Evolutionary conservation across 495 filamentous ascomycete species (phyloP).

Genomic region (Hyaloscypha finlandica): DNA sequence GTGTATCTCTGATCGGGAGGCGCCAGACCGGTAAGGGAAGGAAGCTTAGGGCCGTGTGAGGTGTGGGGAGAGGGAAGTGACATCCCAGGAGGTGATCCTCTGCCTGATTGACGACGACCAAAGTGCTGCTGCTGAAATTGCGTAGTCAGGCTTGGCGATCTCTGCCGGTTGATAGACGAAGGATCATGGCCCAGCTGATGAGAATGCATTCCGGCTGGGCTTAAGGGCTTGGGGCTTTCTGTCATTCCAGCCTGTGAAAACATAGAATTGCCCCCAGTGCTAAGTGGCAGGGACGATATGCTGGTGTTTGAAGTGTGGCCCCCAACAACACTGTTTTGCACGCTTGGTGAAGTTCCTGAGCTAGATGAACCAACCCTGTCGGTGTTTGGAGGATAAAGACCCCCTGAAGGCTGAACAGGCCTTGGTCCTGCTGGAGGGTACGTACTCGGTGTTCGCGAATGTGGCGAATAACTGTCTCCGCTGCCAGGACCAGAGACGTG

Average conservation of each 20-base stretch:
- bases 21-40: slow-evolving; percentile 44
- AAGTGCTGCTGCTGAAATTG: slow-evolving; percentile 70
- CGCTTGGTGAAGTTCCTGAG: slow-evolving; percentile 51
- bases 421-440: slow-evolving; percentile 70
- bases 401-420: slow-evolving; percentile 47
- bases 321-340: slow-evolving; percentile 40
- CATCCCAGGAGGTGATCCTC: slow-evolving; percentile 41
- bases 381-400: slow-evolving; percentile 63
- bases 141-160: slow-evolving; percentile 70
- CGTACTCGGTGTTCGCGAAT: slow-evolving; percentile 66
- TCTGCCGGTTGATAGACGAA: slow-evolving; percentile 53
- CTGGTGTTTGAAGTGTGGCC: slow-evolving; percentile 50
- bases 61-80: slow-evolving; percentile 42
- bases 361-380: slow-evolving; percentile 50
- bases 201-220: slow-evolving; percentile 62
- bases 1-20: slow-evolving; percentile 51
- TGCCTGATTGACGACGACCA: slow-evolving; percentile 51
- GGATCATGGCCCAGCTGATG: slow-evolving; percentile 61
- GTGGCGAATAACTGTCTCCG: slow-evolving; percentile 45
- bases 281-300: slow-evolving; percentile 48
- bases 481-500: slow-evolving; percentile 55
- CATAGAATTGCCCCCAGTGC: slow-evolving; percentile 55
- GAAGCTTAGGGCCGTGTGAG: slow-evolving; percentile 38
- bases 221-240: slow-evolving; percentile 85
- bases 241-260: slow-evolving; percentile 74